These are phyloP conservation scores for Stevia rebaudiana DNA, from an alignment of 140 eudicot species.

Conservation along the genomic window DNA sequence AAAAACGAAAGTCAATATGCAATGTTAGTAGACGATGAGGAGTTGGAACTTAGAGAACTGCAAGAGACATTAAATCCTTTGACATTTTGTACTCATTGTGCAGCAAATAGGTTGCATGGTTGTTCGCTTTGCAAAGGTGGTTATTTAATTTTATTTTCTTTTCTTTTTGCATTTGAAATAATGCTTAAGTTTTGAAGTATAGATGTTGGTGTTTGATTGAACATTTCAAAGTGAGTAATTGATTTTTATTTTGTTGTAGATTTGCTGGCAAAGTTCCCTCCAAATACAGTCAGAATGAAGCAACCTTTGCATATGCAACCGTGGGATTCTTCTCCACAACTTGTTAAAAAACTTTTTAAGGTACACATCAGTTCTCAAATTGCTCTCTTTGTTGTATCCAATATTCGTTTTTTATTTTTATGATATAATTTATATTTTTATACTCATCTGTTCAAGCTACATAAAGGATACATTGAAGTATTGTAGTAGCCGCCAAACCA, in stretches of 20 bases:
- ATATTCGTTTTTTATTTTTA: neutral
- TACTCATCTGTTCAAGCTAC: neutral
- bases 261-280: slow-evolving; percentile 82
- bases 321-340: slow-evolving; percentile 67
- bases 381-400: neutral
- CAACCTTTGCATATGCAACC: slow-evolving; percentile 56
- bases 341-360: slow-evolving; percentile 78
- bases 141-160: too few relatives aligned
- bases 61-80: slow-evolving; percentile 69
- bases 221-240: slow-evolving; percentile 1
- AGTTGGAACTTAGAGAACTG: slow-evolving; percentile 71
- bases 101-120: slow-evolving; percentile 52
- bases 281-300: slow-evolving; percentile 62
- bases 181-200: neutral
- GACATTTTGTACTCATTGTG: slow-evolving; percentile 58
- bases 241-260: slow-evolving; percentile 31
- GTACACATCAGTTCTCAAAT: slow-evolving; percentile 26
- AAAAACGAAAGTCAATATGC: slow-evolving; percentile 38
- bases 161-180: neutral
- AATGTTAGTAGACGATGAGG: slow-evolving; percentile 74
- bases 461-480: neutral
- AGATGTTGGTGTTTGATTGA: neutral
- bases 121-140: slow-evolving; percentile 92
- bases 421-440: neutral
- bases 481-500: neutral